A percentile compares a stretch with the other conserved stretches of the same genome.
Conservation (phyloP, 441 rosid genomes). For the Pelargonium australe region DNA sequence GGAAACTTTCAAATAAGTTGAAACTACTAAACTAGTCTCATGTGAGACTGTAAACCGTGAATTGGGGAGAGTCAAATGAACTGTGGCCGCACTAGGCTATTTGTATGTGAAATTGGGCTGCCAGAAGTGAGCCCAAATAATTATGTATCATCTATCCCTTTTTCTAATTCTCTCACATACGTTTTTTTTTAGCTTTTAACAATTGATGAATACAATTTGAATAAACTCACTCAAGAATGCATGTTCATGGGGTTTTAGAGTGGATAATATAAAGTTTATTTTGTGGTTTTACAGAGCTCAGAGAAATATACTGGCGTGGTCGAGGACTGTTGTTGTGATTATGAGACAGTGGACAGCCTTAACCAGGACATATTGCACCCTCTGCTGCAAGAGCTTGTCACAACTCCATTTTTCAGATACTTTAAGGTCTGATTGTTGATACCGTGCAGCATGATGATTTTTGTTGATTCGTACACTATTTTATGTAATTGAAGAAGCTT, state of each 20-base stretch:
- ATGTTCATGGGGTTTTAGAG: neutral
- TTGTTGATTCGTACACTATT: neutral
- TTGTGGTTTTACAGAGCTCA: conserved; percentile 2
- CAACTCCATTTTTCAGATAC: conserved; percentile 71
- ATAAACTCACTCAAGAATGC: neutral
- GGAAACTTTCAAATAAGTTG: no score
- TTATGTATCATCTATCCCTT: no score
- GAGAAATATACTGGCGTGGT: conserved; percentile 56
- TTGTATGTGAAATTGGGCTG: no score
- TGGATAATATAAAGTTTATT: neutral
- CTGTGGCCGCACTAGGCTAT: no score
- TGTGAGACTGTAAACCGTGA: no score
- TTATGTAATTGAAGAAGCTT: neutral
- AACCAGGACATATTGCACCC: conserved; percentile 72
- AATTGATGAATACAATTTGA: neutral
- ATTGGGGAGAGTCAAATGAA: no score
- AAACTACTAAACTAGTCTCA: no score
- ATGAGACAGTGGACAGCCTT: conserved; percentile 64
- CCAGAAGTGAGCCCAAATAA: no score
- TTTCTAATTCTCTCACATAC: no score
- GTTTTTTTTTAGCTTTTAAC: neutral
- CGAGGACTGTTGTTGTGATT: conserved; percentile 87
- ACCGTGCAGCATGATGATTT: neutral
- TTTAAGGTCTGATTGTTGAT: conserved; percentile 52
- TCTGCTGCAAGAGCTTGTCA: conserved; percentile 62